Evolutionary conservation across 2,329 filamentous ascomycete species (phyloP).

Genomic region (Colletotrichum gigasporum): DNA sequence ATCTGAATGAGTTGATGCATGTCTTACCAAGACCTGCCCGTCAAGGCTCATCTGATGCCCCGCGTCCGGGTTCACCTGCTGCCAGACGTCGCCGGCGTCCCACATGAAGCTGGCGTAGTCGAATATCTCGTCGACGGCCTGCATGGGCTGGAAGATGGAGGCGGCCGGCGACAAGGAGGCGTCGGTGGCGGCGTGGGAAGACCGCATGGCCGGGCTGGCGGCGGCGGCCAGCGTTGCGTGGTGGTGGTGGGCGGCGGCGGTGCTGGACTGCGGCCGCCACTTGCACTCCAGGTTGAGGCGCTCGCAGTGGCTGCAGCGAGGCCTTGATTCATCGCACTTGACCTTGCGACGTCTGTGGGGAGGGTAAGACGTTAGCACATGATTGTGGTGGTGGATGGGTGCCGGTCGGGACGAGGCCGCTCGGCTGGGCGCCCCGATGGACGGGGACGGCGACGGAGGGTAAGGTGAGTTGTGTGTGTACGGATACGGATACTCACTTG

Average conservation of each 20-base stretch:
- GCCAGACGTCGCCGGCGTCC: conserved; percentile 49
- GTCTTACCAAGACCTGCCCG: conserved; percentile 7
- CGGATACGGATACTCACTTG: conserved; percentile 46
- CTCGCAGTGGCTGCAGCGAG: conserved; percentile 62
- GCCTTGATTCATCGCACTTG: conserved; percentile 63
- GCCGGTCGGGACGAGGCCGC: neutral
- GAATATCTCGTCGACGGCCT: conserved; percentile 53
- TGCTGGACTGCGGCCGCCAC: conserved; percentile 49
- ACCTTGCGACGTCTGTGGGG: conserved; percentile 58
- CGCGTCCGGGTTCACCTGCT: conserved; percentile 35
- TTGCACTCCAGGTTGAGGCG: conserved; percentile 62
- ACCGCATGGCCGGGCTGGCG: conserved; percentile 33
- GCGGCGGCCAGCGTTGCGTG: conserved; percentile 35
- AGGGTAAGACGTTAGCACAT: conserved; percentile 1
- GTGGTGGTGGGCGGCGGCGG: neutral
- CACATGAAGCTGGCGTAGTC: conserved; percentile 60
- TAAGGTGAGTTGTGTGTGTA: neutral
- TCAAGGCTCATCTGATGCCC: conserved; percentile 19
- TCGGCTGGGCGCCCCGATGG: too few relatives aligned
- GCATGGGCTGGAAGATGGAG: conserved; percentile 38
- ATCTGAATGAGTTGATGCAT: neutral
- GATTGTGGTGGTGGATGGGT: neutral
- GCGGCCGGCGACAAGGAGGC: conserved; percentile 36
- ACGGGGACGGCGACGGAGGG: too few relatives aligned
- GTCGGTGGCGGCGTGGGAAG: conserved; percentile 40